A percentile compares a stretch with the other conserved stretches of the same genome.
These are phyloP conservation scores for Sicyos edulis DNA, from an alignment of 306 rosid genomes.

Conservation along the genomic window DNA sequence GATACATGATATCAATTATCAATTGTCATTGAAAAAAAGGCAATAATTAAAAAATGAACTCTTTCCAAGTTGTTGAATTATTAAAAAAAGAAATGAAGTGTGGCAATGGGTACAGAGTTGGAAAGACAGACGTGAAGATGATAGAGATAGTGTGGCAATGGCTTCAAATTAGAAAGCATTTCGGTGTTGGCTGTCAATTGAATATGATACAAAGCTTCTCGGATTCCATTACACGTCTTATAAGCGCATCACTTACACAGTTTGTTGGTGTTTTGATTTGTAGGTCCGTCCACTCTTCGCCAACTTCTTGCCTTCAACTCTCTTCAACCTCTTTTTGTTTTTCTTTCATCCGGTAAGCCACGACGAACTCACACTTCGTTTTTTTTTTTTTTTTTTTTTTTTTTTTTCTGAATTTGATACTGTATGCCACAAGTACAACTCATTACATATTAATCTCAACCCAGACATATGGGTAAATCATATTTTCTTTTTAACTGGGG, in stretches of 20 bases:
- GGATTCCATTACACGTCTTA: neutral
- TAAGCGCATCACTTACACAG: no score
- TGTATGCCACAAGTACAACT: neutral
- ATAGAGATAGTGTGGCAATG: neutral
- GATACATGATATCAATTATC: no score
- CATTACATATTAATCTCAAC: neutral
- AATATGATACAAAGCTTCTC: neutral
- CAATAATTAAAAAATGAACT: no score
- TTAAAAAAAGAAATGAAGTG: no score
- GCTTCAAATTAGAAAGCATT: neutral
- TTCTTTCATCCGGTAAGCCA: neutral
- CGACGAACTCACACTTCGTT: neutral
- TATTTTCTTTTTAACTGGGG: conserved; percentile 17
- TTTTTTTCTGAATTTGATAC: neutral
- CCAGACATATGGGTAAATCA: neutral
- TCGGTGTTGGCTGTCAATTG: neutral
- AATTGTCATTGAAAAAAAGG: no score
- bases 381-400: neutral
- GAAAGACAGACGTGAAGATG: conserved; percentile 12
- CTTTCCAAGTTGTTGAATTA: no score
- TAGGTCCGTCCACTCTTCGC: neutral
- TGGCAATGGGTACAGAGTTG: neutral
- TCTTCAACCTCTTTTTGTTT: neutral
- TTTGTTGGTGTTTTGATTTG: no score
- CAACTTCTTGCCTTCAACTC: neutral